phyloP scores from a whole-genome alignment of 805 yeast species.

The Lipomyces sp. region DNA sequence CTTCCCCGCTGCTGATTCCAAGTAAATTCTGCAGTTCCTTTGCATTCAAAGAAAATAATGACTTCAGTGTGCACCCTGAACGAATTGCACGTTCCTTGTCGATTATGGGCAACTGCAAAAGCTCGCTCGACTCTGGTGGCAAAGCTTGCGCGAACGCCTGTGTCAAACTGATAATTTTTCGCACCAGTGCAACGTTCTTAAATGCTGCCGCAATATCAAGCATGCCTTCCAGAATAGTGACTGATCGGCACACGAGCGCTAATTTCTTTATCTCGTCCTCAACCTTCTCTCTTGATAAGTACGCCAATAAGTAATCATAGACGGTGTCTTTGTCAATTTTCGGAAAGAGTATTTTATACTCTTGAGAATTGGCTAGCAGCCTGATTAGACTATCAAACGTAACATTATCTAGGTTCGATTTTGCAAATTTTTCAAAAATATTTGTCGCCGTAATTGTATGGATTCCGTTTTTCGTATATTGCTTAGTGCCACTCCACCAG shows the following conservation, averaged over 20 bases:
- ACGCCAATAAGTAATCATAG: slow-evolving; percentile 57
- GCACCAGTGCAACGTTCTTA: slow-evolving; percentile 62
- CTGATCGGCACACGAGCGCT: slow-evolving; percentile 62
- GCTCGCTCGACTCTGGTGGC: slow-evolving; percentile 39
- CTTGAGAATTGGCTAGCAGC: slow-evolving; percentile 69
- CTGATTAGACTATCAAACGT: slow-evolving; percentile 61
- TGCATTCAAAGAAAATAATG: slow-evolving; percentile 11
- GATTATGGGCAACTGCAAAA: slow-evolving; percentile 82
- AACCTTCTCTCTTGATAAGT: slow-evolving; percentile 58
- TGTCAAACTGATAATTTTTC: slow-evolving; percentile 20
- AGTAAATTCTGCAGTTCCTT: slow-evolving; percentile 43
- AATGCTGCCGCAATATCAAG: slow-evolving; percentile 82
- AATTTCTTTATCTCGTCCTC: slow-evolving; percentile 54
- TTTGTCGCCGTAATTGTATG: slow-evolving; percentile 81
- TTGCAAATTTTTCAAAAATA: slow-evolving; percentile 73
- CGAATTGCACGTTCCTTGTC: slow-evolving; percentile 45
- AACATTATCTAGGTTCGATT: slow-evolving; percentile 57
- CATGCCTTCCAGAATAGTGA: slow-evolving; percentile 69
- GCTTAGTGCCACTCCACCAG: slow-evolving; percentile 89
- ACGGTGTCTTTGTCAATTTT: slow-evolving; percentile 55
- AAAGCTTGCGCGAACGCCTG: slow-evolving; percentile 36
- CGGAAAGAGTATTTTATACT: slow-evolving; percentile 56
- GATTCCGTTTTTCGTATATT: slow-evolving; percentile 80
- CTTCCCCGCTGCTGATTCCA: slow-evolving; percentile 30
- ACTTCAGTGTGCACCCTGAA: slow-evolving; percentile 13